These are phyloP conservation scores for Crucihimalaya himalaica DNA, from an alignment of 345 rosid genomes.

Conservation along the genomic window DNA sequence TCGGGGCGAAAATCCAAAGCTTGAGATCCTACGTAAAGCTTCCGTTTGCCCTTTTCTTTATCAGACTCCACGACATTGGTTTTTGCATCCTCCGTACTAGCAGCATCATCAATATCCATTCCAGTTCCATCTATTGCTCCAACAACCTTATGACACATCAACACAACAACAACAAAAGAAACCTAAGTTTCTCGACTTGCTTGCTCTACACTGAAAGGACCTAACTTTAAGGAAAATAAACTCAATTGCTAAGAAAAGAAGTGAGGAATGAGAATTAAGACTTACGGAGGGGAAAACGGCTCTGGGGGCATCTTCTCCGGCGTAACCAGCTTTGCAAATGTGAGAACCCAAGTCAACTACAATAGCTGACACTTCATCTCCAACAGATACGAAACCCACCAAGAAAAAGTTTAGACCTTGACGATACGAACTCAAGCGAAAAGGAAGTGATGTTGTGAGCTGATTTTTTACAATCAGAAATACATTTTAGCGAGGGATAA, in stretches of 20 bases:
- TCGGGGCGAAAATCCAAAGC: slow-evolving; percentile 74
- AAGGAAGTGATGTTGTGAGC: not conserved
- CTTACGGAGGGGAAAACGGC: slow-evolving; percentile 97
- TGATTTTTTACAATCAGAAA: not conserved
- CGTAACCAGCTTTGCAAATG: slow-evolving; percentile 99
- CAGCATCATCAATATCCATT: slow-evolving; percentile 79
- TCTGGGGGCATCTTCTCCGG: slow-evolving; percentile 99
- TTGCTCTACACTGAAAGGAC: not conserved
- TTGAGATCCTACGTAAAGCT: slow-evolving; percentile 79
- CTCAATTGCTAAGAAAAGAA: not conserved
- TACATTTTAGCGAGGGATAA: not conserved
- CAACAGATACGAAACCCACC: slow-evolving; percentile 19
- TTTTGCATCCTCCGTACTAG: slow-evolving; percentile 60
- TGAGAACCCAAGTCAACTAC: slow-evolving; percentile 96
- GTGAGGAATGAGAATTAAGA: not conserved
- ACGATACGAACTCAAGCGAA: not conserved
- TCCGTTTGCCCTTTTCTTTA: slow-evolving; percentile 59
- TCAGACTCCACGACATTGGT: slow-evolving; percentile 45
- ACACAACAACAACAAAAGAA: not conserved
- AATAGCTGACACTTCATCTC: slow-evolving; percentile 94
- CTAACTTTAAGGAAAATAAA: not conserved
- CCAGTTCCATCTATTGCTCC: slow-evolving; percentile 81
- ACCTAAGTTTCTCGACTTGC: slow-evolving; percentile 9
- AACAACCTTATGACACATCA: slow-evolving; percentile 64
- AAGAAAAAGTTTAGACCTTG: not conserved